Base-by-base conservation (phyloP, 1,139 yeast genomes). In the Protomyces inundatus region DNA sequence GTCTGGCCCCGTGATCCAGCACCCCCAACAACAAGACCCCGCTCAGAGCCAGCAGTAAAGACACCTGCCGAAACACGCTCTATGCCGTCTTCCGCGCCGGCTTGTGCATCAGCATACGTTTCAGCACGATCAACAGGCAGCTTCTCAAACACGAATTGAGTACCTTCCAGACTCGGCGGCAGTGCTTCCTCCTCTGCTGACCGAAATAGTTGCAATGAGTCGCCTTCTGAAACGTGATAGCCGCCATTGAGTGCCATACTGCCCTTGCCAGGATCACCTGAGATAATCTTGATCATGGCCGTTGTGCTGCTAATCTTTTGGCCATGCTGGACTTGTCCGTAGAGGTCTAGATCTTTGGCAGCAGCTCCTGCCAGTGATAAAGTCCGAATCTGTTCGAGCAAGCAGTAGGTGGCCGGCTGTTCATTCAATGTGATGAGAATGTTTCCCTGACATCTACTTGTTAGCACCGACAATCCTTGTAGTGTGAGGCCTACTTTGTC, bases 231-330 rank as follows among this genome's bases (percentile, higher is more conserved):
- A 6, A 60, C 64, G 32, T 56, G 45, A 46, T 46, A 45, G 16
- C 59, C 64, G 16, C 64, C 64, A 34, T 51, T 54, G 40, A 60
- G 52, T 4, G 64, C 64, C 39, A 60, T 54, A 30, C 64, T 54
- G 14, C 64, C 64, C 48, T 54, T 54, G 48, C 64, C 55, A 4
- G 57, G 59, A 45, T 66, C 46, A 48, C 68, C 58, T 3, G 64
- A 56, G 37, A 60, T 54, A 48, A 60, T 54, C 45, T 54, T 54
- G 54, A 60, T 54, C 50, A 54, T 55, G 9, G 36, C 52, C 10
- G 45, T 39, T 4, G 39, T 34, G 35, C 23, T 16, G 10, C n/a
- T 32, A 4, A 34, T 6, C 9, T 9, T 23, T 4, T 33, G 14
- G 5, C 42, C 40, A 9, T 58, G 62, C 39, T 58, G 42, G 10